Evolutionary conservation across 2,329 filamentous ascomycete species (phyloP).

Genomic region (Remersonia thermophila): DNA sequence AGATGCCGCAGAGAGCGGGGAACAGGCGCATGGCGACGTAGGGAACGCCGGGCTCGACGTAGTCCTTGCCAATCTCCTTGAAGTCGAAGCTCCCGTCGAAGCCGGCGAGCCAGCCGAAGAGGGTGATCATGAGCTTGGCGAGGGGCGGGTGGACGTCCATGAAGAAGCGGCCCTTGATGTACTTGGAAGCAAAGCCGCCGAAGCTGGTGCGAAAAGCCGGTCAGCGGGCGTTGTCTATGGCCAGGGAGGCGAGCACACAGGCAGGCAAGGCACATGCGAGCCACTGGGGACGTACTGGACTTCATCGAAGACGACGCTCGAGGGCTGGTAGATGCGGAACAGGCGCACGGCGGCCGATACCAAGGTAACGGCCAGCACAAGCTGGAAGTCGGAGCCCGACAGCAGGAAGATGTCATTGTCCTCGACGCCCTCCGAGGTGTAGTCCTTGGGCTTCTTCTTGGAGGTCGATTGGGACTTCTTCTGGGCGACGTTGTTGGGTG

Average conservation of each 20-base stretch:
- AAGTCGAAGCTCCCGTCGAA: constrained; percentile 96
- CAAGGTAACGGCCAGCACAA: constrained; percentile 59
- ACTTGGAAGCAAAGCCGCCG: constrained; percentile 94
- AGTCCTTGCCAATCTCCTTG: constrained; percentile 99
- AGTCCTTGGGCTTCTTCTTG: constrained; percentile 35
- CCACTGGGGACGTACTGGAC: constrained; percentile 64
- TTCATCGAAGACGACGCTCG: constrained; percentile 96
- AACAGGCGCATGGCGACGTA: constrained; percentile 97
- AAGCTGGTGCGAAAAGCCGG: constrained; percentile 47
- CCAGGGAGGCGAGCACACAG: too few relatives aligned
- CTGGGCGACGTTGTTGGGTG: constrained; percentile 1
- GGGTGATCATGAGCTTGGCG: constrained; percentile 89
- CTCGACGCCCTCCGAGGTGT: constrained; percentile 65
- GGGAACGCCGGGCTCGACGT: constrained; percentile 83
- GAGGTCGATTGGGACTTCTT: constrained; percentile 15
- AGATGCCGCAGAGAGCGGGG: constrained; percentile 76
- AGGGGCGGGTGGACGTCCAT: constrained; percentile 99
- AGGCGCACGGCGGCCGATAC: constrained; percentile 70
- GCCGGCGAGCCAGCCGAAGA: constrained; percentile 87
- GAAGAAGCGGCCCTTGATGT: constrained; percentile 98
- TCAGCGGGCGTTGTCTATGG: constrained; percentile 9
- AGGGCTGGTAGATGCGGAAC: constrained; percentile 92
- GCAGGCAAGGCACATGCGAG: not conserved
- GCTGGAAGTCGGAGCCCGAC: constrained; percentile 69
- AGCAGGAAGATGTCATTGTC: constrained; percentile 90